Percentiles rank a stretch among this genome's conserved stretches.
phyloP scores from a whole-genome alignment of 2,329 filamentous ascomycete species.

The Aspergillus brasiliensis region DNA sequence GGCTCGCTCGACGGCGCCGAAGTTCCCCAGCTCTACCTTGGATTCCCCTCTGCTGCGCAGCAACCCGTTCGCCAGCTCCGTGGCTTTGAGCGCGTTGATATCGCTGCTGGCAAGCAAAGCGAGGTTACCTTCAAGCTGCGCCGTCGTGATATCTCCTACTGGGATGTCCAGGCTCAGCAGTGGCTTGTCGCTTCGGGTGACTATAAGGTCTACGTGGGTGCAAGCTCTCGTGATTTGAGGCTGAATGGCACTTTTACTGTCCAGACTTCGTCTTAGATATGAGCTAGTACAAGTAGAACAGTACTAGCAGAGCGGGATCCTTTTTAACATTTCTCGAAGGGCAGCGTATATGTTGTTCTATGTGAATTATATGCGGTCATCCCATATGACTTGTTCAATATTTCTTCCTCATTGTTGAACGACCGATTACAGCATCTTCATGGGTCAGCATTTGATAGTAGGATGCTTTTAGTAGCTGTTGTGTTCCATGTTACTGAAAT shows the following conservation, averaged over 20 bases:
- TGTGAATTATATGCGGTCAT: too few relatives aligned
- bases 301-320: neutral
- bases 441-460: too few relatives aligned
- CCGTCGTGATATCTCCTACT: constrained; percentile 39
- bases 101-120: constrained; percentile 46
- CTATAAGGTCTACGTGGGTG: constrained; percentile 29
- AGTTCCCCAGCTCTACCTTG: constrained; percentile 60
- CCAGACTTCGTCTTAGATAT: neutral
- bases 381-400: too few relatives aligned
- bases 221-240: constrained; percentile 28
- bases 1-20: constrained; percentile 51
- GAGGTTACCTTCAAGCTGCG: constrained; percentile 50
- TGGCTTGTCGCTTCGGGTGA: constrained; percentile 34
- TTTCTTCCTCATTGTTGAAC: too few relatives aligned
- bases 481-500: too few relatives aligned
- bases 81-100: constrained; percentile 55
- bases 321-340: neutral
- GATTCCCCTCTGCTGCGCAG: constrained; percentile 38
- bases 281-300: neutral
- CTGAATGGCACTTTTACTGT: constrained; percentile 18
- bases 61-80: constrained; percentile 46
- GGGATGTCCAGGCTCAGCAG: constrained; percentile 38
- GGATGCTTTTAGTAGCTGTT: too few relatives aligned
- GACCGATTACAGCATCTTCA: too few relatives aligned
- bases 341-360: too few relatives aligned